Percentiles rank a stretch among this genome's conserved stretches.
phyloP scores from a whole-genome alignment of 352 stramenopile species.

The Globisporangium cylindrosporum region DNA sequence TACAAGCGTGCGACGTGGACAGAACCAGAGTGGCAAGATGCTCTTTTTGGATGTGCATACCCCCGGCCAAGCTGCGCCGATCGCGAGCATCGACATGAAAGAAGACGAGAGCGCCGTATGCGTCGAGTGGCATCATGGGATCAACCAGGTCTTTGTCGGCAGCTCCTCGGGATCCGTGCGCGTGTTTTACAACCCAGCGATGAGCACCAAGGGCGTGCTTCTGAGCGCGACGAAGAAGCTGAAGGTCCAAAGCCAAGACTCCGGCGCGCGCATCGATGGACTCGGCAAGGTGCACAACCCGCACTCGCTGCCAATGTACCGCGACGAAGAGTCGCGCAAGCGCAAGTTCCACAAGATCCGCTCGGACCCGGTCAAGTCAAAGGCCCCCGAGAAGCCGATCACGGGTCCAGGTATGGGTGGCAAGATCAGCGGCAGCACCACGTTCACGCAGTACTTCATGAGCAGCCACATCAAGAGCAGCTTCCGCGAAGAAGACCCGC shows the following conservation, averaged over 20 bases:
- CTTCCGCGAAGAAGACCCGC: conserved; percentile 83
- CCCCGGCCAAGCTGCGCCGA: conserved; percentile 38
- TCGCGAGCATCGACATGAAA: conserved; percentile 68
- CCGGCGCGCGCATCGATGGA: conserved; percentile 64
- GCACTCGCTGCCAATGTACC: conserved; percentile 79
- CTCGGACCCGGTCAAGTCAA: conserved; percentile 67
- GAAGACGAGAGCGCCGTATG: conserved; percentile 79
- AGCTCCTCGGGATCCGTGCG: conserved; percentile 59
- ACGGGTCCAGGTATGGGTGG: conserved; percentile 75
- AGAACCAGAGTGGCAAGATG: conserved; percentile 46
- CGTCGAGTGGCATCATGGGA: conserved; percentile 80
- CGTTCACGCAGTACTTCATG: conserved; percentile 89
- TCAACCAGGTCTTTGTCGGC: conserved; percentile 83
- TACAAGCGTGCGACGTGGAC: conserved; percentile 70
- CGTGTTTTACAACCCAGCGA: conserved; percentile 65
- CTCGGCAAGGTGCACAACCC: conserved; percentile 75
- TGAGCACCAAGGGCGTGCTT: conserved; percentile 78
- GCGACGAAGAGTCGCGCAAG: conserved; percentile 60
- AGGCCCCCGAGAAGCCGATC: conserved; percentile 71
- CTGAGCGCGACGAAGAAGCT: conserved; percentile 80
- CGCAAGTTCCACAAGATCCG: conserved; percentile 73
- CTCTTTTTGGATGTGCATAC: conserved; percentile 80
- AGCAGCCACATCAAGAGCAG: conserved; percentile 83
- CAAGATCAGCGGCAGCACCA: conserved; percentile 75
- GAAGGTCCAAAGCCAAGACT: conserved; percentile 53